Percentiles rank a stretch among this genome's conserved stretches.
Evolutionary conservation across 805 yeast species (phyloP).

Genomic region (Saccharomycopsis vini): DNA sequence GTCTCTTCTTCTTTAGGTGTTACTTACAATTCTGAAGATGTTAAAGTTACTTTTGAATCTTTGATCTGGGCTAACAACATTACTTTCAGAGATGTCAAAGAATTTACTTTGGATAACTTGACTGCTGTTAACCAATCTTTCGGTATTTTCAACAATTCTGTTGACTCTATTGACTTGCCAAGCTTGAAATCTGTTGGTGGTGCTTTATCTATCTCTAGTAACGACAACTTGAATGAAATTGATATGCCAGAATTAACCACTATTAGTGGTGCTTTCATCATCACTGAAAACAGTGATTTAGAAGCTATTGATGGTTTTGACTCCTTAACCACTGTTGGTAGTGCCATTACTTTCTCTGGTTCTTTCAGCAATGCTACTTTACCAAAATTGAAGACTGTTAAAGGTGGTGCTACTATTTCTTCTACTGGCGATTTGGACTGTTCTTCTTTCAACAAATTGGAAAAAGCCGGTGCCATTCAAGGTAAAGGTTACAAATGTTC

Average conservation of each 20-base stretch:
- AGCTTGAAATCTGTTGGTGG: constrained; percentile 62
- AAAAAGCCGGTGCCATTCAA: constrained; percentile 73
- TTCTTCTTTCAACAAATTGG: constrained; percentile 59
- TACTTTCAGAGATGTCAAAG: constrained; percentile 70
- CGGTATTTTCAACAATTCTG: constrained; percentile 66
- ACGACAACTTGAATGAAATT: constrained; percentile 60
- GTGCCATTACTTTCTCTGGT: constrained; percentile 82
- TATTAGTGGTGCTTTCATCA: constrained; percentile 89
- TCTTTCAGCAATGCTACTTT: constrained; percentile 72
- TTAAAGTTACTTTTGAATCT: constrained; percentile 57
- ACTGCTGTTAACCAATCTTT: constrained; percentile 69
- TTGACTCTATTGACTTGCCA: constrained; percentile 47
- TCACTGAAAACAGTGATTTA: constrained; percentile 77
- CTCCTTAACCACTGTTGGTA: constrained; percentile 64
- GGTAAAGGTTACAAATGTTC: constrained; percentile 82
- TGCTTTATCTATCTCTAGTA: constrained; percentile 65
- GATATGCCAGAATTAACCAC: constrained; percentile 61
- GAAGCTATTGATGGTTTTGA: constrained; percentile 63
- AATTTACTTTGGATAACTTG: constrained; percentile 63
- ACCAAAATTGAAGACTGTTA: constrained; percentile 63
- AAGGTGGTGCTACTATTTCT: constrained; percentile 86
- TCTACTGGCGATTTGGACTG: constrained; percentile 77
- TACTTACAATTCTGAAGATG: constrained; percentile 76
- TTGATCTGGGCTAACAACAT: constrained; percentile 83
- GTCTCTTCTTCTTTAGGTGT: constrained; percentile 71